Conservation (phyloP, 805 yeast genomes). For the Allodekkera sacchari region DNA sequence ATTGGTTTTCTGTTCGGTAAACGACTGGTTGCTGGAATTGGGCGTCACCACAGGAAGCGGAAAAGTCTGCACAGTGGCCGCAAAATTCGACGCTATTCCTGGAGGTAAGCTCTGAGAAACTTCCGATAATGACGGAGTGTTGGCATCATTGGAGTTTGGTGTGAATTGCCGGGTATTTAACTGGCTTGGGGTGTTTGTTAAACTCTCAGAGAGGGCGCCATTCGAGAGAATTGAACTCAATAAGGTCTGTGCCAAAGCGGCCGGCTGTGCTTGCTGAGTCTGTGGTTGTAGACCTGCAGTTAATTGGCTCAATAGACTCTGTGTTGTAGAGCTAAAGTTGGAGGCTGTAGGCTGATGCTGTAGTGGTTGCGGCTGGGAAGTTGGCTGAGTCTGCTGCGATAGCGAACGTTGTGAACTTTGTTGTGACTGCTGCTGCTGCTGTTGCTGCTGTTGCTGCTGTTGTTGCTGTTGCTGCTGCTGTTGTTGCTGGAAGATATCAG, state of each 20-base stretch:
- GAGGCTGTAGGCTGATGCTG: not conserved
- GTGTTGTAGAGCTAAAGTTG: no score
- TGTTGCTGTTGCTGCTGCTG: slow-evolving; percentile 6
- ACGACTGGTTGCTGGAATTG: not conserved
- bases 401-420: not conserved
- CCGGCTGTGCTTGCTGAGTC: no score
- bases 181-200: no score
- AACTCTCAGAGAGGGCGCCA: no score
- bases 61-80: slow-evolving; percentile 4
- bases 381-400: slow-evolving; percentile 7
- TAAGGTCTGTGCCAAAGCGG: no score
- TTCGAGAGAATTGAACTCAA: no score
- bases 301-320: no score
- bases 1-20: not conserved
- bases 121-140: no score
- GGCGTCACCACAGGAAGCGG: slow-evolving; percentile 1
- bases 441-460: slow-evolving; percentile 7
- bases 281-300: no score
- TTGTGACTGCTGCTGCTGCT: slow-evolving; percentile 5
- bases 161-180: no score
- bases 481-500: slow-evolving; percentile 9
- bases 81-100: slow-evolving; percentile 3
- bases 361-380: not conserved
- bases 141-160: slow-evolving; percentile 2
- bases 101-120: no score